These are phyloP conservation scores for Auricularia sp. DNA, from an alignment of 768 basidiomycete genomes.

Conservation along the genomic window DNA sequence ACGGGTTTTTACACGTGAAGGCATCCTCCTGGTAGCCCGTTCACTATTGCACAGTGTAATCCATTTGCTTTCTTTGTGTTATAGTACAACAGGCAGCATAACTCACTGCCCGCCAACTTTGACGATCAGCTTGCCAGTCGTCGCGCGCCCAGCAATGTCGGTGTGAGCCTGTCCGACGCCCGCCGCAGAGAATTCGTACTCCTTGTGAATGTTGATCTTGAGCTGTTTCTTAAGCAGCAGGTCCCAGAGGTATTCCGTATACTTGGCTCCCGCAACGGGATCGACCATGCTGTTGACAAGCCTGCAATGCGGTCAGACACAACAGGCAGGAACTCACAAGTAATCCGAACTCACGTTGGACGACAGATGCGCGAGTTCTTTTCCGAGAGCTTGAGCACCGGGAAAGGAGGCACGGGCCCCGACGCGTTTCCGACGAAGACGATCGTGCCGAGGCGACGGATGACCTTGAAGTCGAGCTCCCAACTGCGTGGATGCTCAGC, in stretches of 20 bases:
- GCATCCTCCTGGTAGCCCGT: no score
- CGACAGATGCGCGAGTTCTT: slow-evolving; percentile 77
- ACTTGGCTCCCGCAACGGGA: slow-evolving; percentile 58
- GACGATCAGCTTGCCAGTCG: slow-evolving; percentile 78
- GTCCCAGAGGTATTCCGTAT: slow-evolving; percentile 52
- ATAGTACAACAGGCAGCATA: no score
- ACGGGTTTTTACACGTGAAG: no score
- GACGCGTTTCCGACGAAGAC: slow-evolving; percentile 91
- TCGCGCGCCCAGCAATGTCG: slow-evolving; percentile 69
- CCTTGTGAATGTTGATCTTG: slow-evolving; percentile 59
- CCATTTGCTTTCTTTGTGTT: no score
- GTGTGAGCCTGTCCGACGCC: slow-evolving; percentile 67
- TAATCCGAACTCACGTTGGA: slow-evolving; percentile 47
- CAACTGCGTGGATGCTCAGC: slow-evolving; percentile 35
- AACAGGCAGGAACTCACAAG: background rate
- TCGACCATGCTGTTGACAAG: slow-evolving; percentile 65
- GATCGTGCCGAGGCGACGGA: slow-evolving; percentile 80
- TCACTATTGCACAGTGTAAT: no score
- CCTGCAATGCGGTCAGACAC: slow-evolving; percentile 28
- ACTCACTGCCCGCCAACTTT: slow-evolving; percentile 33
- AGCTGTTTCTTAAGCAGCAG: slow-evolving; percentile 19
- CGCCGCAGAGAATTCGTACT: slow-evolving; percentile 78
- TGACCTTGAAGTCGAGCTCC: slow-evolving; percentile 69
- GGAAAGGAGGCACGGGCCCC: slow-evolving; percentile 68
- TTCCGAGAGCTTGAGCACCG: slow-evolving; percentile 57